Conservation (phyloP, 257 asterid species). For the Paraleonurus japonicus region DNA sequence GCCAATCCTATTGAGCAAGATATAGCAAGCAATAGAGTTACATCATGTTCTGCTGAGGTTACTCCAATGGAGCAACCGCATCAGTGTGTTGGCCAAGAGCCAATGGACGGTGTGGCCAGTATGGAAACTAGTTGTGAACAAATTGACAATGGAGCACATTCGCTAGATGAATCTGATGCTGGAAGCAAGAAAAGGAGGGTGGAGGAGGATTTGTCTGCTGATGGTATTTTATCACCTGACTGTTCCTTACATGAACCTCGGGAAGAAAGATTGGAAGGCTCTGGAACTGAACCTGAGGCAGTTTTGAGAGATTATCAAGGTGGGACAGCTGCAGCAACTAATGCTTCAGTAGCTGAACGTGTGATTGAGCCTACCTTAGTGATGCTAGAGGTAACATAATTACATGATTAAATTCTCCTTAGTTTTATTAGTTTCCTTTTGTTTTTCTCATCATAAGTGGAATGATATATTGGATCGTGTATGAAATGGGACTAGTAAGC, state of each 20-base stretch:
- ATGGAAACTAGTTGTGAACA: slow-evolving; percentile 79
- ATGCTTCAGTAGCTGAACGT: slow-evolving; percentile 90
- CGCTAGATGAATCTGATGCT: slow-evolving; percentile 70
- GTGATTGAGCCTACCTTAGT: slow-evolving; percentile 94
- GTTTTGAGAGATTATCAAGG: slow-evolving; percentile 64
- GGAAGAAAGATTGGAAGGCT: slow-evolving; percentile 60
- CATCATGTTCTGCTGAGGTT: slow-evolving; percentile 50
- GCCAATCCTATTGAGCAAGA: slow-evolving; percentile 40
- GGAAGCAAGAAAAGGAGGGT: slow-evolving; percentile 83
- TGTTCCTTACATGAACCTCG: slow-evolving; percentile 56
- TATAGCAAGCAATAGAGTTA: slow-evolving; percentile 36
- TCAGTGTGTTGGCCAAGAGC: slow-evolving; percentile 55
- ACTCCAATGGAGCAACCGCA: slow-evolving; percentile 62
- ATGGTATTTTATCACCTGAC: slow-evolving; percentile 55
- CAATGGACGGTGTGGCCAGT: slow-evolving; percentile 62
- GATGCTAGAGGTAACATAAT: slow-evolving; percentile 83
- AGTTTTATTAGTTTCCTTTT: background rate
- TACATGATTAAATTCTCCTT: slow-evolving; percentile 14
- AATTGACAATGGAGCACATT: slow-evolving; percentile 48
- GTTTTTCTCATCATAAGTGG: background rate
- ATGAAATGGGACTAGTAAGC: slow-evolving; percentile 16
- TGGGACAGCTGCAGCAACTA: slow-evolving; percentile 63
- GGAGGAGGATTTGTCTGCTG: slow-evolving; percentile 65
- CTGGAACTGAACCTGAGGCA: slow-evolving; percentile 49
- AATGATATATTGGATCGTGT: slow-evolving; percentile 2